Evolutionary conservation across 2,329 filamentous ascomycete genomes (phyloP), one percentile per base, ranked within the genome.

Genomic region (Lasiodiplodia gonubiensis): DNA sequence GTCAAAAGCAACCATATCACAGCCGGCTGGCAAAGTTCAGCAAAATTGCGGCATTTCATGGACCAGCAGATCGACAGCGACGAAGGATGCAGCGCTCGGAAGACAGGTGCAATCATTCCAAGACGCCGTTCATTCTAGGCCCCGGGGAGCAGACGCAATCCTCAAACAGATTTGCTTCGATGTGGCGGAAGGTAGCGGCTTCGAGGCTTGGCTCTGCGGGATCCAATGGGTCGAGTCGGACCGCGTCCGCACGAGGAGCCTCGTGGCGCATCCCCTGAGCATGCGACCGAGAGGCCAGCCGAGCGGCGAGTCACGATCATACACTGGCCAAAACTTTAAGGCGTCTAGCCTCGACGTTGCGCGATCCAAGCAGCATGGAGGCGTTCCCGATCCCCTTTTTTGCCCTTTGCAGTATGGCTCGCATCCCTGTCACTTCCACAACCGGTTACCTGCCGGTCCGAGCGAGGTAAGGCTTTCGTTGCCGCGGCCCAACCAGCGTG

Each of bases 1-100:
- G 57, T 8, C 55, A 16, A 48, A 57, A 60, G 37, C 55, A 48
- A 60, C 23, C 11, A 39, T 23, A 39, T 23, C 7, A 4, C 37
- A 27, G 55, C 55, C 37, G 21, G 25, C n/a, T 8, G n/a, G 55
- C 54, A 23, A 12, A 35, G 46, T 35, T 63, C 46, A 51, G 59
- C 16, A 37, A 63, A 30, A 63, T 51, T 63, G 46, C 46, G 59
- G 59, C 59, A 63, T 63, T 63, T 63, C 27, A n/a, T 27, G 14
- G 27, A 23, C 4, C 23, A 25, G n/a, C 52, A 12, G 23, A 27
- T 33, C 30, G 30, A 33, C 30, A 33, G 30, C 30, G 3, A 18
- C 23, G 52, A 54, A 33, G 51, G 25, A 35, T 16, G 18, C 52
- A 11, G 52, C 52, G 52, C 53, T 35, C 53, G 53, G 53, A n/a